Base-by-base conservation (phyloP, 1,284 basidiomycete species). In the Acaromyces ingoldii region DNA sequence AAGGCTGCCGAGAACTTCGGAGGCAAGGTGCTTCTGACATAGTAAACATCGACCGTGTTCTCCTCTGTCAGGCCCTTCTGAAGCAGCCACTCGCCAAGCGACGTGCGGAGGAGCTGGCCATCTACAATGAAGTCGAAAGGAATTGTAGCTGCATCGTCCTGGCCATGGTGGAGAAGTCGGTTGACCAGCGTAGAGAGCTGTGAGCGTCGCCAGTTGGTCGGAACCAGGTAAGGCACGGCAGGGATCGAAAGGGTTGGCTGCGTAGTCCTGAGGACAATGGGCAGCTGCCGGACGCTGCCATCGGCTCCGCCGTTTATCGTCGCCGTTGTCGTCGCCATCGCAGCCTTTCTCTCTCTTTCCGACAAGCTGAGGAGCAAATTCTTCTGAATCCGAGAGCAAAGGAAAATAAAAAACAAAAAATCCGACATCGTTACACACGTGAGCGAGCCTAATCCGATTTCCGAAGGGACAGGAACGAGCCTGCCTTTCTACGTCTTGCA, bases 141-240 rank as follows among this genome's bases (percentile, higher is more conserved):
- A 1, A 96, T 80, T 0, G 89, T 84, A 2, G 46, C 25, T 1
- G 30, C 3, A 4, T 21, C 17, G 25, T 22, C 49, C 13, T 22
- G 13, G 24, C 4, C 11, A 17, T 53, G 36, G 25, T 47, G 17
- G 15, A 98, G 81, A 1, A 93, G 88, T 72, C 95, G 93, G 80
- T 98, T 98, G 63, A 99, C 86, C 42, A 97, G 85, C 61, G 96
- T 91, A 0, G 92, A 97, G n/a, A 98, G 86, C 72, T 97, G 93
- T 74, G 88, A 95, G 15, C 92, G 85, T 52, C 83, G 84, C 92
- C 92, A 98, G 75, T 84, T 80, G 1, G 85, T 80, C 0, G 93
- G 93, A 22, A 98, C 87, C 83, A 97, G 87, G 76, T 92, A 97
- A 70, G 91, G 92, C 73, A 91, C 88, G 1, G 85, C 80, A 0